These are phyloP conservation scores for Metschnikowia lochheadii DNA, from an alignment of 805 yeast species.

Conservation along the genomic window DNA sequence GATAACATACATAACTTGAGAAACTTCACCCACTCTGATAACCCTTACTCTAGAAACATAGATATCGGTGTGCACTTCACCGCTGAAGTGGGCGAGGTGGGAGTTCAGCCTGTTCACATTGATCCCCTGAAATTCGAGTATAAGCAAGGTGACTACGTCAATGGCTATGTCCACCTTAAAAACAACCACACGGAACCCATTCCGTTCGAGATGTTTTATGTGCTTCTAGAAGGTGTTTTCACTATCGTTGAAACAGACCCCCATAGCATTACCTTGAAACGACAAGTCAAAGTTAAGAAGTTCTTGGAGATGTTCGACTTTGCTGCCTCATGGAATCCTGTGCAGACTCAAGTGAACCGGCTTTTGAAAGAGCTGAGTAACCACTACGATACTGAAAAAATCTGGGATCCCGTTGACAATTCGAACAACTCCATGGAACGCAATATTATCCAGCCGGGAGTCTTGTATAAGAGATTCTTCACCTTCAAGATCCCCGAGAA, in stretches of 20 bases:
- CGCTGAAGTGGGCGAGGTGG: constrained; percentile 28
- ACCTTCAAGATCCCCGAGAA: constrained; percentile 37
- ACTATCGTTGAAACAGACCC: constrained; percentile 18
- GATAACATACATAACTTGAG: constrained; percentile 35
- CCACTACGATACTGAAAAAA: constrained; percentile 8
- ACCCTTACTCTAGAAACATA: constrained; percentile 24
- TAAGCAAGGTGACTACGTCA: constrained; percentile 60
- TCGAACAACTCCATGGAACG: constrained; percentile 20
- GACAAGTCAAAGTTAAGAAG: constrained; percentile 21
- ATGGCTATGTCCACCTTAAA: constrained; percentile 47
- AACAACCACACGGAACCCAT: constrained; percentile 41
- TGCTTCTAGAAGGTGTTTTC: constrained; percentile 50
- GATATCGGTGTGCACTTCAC: constrained; percentile 30
- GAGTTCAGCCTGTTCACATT: constrained; percentile 24
- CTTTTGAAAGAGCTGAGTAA: constrained; percentile 23
- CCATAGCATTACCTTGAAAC: constrained; percentile 15
- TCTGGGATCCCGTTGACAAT: constrained; percentile 26
- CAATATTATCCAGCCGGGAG: constrained; percentile 19
- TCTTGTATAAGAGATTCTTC: constrained; percentile 34
- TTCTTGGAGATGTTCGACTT: constrained; percentile 41
- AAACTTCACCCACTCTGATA: constrained; percentile 28
- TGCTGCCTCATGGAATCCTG: constrained; percentile 48
- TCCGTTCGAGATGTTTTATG: constrained; percentile 59
- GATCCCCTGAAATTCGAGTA: constrained; percentile 42
- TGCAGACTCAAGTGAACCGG: constrained; percentile 24